phyloP scores from a whole-genome alignment of 208 protist species.

The Strigomonas oncopelti region DNA sequence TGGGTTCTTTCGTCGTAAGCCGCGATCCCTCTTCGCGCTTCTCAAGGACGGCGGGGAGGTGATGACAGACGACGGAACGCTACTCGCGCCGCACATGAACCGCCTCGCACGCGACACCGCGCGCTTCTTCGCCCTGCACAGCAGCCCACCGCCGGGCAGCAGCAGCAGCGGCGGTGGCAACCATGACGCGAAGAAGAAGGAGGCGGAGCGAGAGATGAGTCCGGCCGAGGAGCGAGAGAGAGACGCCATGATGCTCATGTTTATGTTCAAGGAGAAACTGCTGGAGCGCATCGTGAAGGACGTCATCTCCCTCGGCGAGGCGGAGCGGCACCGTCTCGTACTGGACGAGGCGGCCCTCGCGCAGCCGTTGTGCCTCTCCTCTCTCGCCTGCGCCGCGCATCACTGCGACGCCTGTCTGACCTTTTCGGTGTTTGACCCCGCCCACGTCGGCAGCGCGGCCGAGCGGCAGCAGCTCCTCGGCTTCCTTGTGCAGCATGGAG shows the following conservation, averaged over 20 bases:
- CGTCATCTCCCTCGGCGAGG: conserved; percentile 16
- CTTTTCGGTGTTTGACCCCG: not conserved
- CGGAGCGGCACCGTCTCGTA: conserved; percentile 18
- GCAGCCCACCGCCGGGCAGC: not conserved
- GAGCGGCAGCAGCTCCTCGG: not conserved
- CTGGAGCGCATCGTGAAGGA: conserved; percentile 29
- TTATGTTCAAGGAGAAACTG: conserved; percentile 23
- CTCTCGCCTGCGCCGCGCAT: conserved; percentile 19
- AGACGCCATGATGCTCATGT: conserved; percentile 21
- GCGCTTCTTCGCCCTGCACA: conserved; percentile 3
- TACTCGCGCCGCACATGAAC: conserved; percentile 23
- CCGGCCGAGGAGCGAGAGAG: not conserved
- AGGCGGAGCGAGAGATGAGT: not conserved
- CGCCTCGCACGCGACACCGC: conserved; percentile 27
- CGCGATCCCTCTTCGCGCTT: not conserved
- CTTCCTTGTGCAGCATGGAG: not conserved
- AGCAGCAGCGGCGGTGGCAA: too few species aligned
- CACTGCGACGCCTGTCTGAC: conserved; percentile 3
- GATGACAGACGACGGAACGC: not conserved
- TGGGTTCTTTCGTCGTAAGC: not conserved
- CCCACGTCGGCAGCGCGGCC: not conserved
- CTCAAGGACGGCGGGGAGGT: not conserved
- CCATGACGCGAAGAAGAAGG: not conserved
- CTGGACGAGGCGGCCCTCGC: conserved; percentile 19
- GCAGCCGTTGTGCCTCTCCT: conserved; percentile 3